Evolutionary conservation across 208 protist genomes (phyloP), one percentile per base, ranked within the genome.

Genomic region (Acanthamoeba triangularis): DNA sequence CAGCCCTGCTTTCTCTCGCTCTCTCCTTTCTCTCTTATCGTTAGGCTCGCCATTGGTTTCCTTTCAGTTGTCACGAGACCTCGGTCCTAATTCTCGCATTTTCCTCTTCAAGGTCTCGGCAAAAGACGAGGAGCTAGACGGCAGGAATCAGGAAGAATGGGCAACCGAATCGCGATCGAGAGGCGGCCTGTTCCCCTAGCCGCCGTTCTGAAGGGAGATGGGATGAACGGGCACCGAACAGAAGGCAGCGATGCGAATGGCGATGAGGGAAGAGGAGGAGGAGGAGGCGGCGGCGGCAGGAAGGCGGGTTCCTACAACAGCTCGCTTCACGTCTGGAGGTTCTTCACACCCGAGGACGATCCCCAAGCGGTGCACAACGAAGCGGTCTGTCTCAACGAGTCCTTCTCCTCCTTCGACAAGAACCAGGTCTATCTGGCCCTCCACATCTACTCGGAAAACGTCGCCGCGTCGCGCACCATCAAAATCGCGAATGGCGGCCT

Each of bases 321-420:
- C 69, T 94, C 91, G 5, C 91, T 94, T 30, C 91, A 94, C 69
- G 54, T 94, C 20, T 94, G 91, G 91, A 25, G 72, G 69, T 94
- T 94, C 91, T 94, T 94, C 49, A 20, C 14, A 6, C 1, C 56
- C 30, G 65, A 10, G 6, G 91, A 94, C 6, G 90, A 94, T 41
- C 18, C 90, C 20, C 91, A 94, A 52, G 20, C n/a, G 35, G 52
- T 82, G 41, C 91, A 63, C n/a, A 59, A 37, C 35, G 74, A 61
- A 56, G n/a, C 91, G 52, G 54, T 84, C 14, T 44, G 37, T 47
- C n/a, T 94, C 30, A 25, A 56, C 67, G 54, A 94, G 44, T 63
- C 69, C 16, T 94, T 94, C 56, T 18, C n/a, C 91, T 56, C 41
- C 4, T 94, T 94, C 69, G 72, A 94, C 67, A n/a, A 47, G 23